These are phyloP conservation scores for Pseudozyma tsukubaensis DNA, from an alignment of 1,284 basidiomycete genomes.

Conservation along the genomic window DNA sequence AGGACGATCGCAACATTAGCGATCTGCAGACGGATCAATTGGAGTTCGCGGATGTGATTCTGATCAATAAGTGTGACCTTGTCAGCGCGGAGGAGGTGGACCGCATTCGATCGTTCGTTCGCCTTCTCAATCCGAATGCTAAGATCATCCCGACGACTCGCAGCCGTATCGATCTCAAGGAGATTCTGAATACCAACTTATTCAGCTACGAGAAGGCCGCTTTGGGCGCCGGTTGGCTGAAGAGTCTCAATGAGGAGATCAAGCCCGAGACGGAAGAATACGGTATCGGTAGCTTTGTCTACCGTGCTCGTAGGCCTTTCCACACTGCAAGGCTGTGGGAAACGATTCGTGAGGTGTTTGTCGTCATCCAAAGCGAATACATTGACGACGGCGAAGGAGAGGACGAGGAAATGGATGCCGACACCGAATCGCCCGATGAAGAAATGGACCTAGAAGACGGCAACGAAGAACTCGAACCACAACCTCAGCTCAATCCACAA, in stretches of 20 bases:
- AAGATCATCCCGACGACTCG: constrained; percentile 67
- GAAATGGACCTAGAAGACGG: constrained; percentile 45
- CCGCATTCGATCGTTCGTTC: constrained; percentile 67
- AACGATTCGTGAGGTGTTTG: constrained; percentile 69
- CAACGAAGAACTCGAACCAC: constrained; percentile 57
- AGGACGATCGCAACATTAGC: constrained; percentile 72
- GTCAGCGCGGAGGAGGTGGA: constrained; percentile 65
- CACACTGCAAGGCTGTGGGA: constrained; percentile 71
- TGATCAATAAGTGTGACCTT: constrained; percentile 71
- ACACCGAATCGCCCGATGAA: constrained; percentile 13
- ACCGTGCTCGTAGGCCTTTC: constrained; percentile 69
- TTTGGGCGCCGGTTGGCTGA: constrained; percentile 71
- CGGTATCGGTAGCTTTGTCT: constrained; percentile 61
- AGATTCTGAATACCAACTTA: constrained; percentile 68
- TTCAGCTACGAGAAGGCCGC: constrained; percentile 71
- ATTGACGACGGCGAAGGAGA: constrained; percentile 67
- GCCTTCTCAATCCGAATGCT: constrained; percentile 70
- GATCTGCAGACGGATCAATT: constrained; percentile 70
- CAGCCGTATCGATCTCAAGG: constrained; percentile 68
- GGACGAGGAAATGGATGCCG: constrained; percentile 16
- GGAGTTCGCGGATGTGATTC: constrained; percentile 71
- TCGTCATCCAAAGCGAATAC: constrained; percentile 68
- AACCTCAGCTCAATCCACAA: constrained; percentile 70
- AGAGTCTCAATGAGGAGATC: constrained; percentile 69
- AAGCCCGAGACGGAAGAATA: constrained; percentile 71